Percentiles rank a stretch among this genome's conserved stretches.
Conservation (phyloP, 2,329 filamentous ascomycete species). For the Fusarium neocosmosporiellum region DNA sequence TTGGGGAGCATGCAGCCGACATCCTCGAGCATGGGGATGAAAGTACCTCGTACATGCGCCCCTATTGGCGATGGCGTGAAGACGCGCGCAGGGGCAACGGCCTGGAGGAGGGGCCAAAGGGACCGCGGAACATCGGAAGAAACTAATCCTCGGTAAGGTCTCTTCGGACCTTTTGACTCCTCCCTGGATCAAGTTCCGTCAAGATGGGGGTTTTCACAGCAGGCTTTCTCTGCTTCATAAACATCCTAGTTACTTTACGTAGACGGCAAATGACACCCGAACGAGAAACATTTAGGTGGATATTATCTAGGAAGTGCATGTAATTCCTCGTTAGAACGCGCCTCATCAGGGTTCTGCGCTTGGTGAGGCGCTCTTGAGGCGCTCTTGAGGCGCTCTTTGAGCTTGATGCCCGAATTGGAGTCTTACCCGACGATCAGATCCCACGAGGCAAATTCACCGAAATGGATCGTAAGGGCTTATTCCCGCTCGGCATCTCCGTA, state of each 20-base stretch:
- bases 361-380: neutral
- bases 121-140: neutral
- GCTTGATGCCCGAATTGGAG: neutral
- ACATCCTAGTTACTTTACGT: neutral
- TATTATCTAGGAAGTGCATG: neutral
- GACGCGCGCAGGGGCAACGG: conserved; percentile 42
- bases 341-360: neutral
- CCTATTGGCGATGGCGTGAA: conserved; percentile 47
- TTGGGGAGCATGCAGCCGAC: conserved; percentile 50
- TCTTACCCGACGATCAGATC: neutral
- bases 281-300: neutral
- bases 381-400: neutral
- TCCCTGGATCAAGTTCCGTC: neutral
- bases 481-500: neutral
- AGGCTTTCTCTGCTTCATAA: neutral
- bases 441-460: neutral
- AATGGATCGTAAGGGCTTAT: neutral
- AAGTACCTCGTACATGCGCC: conserved; percentile 45
- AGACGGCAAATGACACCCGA: neutral
- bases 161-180: neutral
- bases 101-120: conserved; percentile 44
- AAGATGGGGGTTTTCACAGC: neutral
- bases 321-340: neutral
- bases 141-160: neutral
- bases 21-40: conserved; percentile 43